phyloP scores from a whole-genome alignment of 2,329 filamentous ascomycete species.

The Fusarium palustre region DNA sequence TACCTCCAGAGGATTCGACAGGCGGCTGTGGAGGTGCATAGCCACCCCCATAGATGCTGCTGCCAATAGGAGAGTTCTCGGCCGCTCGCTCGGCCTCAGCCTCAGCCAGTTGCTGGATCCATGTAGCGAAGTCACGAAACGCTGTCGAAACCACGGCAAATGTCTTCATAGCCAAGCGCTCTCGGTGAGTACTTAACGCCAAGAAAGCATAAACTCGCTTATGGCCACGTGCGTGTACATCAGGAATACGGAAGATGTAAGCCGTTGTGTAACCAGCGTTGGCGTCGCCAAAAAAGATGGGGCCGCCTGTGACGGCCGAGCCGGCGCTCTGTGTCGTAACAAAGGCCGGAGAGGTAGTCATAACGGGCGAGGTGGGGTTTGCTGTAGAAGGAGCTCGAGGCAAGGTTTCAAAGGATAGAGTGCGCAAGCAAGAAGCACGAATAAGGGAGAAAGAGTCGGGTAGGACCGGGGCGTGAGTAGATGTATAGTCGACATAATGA shows the following conservation, averaged over 20 bases:
- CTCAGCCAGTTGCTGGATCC: conserved; percentile 75
- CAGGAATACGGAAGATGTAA: conserved; percentile 76
- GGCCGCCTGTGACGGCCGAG: conserved; percentile 69
- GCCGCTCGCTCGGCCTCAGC: conserved; percentile 69
- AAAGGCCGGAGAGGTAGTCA: conserved; percentile 59
- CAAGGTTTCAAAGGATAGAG: conserved; percentile 74
- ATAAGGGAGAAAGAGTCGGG: conserved; percentile 74
- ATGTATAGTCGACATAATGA: conserved; percentile 76
- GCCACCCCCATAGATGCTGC: conserved; percentile 54
- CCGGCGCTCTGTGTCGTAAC: conserved; percentile 66
- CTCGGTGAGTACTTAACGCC: conserved; percentile 73
- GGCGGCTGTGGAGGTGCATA: conserved; percentile 46
- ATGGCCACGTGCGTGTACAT: conserved; percentile 74
- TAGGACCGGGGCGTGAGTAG: conserved; percentile 72
- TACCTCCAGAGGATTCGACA: conserved; percentile 49
- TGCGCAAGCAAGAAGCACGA: conserved; percentile 73
- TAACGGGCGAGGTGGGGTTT: conserved; percentile 53
- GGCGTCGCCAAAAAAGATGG: conserved; percentile 76
- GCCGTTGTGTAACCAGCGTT: conserved; percentile 75
- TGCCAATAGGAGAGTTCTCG: conserved; percentile 57
- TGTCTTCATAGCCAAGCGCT: conserved; percentile 73
- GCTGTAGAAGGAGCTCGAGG: conserved; percentile 65
- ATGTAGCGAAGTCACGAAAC: conserved; percentile 72
- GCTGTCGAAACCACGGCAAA: conserved; percentile 71
- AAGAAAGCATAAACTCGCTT: conserved; percentile 77